Conservation (phyloP, 306 rosid species). For the Alnus glutinosa region DNA sequence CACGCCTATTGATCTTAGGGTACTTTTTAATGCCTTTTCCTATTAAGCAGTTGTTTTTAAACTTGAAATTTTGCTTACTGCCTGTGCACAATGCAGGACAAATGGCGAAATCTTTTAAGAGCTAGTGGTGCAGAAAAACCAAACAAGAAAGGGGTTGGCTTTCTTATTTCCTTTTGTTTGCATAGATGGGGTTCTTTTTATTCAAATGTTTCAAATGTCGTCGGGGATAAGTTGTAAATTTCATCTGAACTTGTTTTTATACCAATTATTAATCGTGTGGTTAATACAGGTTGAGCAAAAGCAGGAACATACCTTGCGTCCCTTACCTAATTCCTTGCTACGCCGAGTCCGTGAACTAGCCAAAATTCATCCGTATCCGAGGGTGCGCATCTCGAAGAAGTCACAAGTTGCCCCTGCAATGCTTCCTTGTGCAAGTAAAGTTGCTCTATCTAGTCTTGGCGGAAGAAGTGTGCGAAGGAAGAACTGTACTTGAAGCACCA, state of each 20-base stretch:
- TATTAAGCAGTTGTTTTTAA: constrained; percentile 15
- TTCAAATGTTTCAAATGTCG: neutral
- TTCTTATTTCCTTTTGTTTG: constrained; percentile 1
- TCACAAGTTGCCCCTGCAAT: constrained; percentile 36
- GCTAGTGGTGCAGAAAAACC: constrained; percentile 55
- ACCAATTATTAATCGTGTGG: constrained; percentile 25
- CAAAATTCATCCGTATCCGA: constrained; percentile 82
- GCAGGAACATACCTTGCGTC: constrained; percentile 47
- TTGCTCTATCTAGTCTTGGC: constrained; percentile 33
- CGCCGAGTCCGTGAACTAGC: constrained; percentile 82
- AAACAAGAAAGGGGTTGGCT: constrained; percentile 61
- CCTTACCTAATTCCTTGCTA: constrained; percentile 63
- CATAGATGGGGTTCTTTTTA: neutral
- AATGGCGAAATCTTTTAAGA: constrained; percentile 89
- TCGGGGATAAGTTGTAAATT: neutral
- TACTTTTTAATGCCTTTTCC: constrained; percentile 35
- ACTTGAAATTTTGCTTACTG: constrained; percentile 19
- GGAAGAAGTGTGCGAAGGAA: constrained; percentile 53
- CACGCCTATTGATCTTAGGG: constrained; percentile 96
- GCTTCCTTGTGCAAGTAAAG: constrained; percentile 35
- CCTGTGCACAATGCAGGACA: constrained; percentile 64
- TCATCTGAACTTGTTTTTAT: neutral
- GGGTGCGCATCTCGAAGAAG: constrained; percentile 60
- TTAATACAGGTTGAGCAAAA: constrained; percentile 60
- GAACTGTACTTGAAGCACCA: constrained; percentile 37